Evolutionary conservation across 2,329 filamentous ascomycete species (phyloP), one percentile per base, ranked within the genome.

Genomic region (Diaporthe destruens): DNA sequence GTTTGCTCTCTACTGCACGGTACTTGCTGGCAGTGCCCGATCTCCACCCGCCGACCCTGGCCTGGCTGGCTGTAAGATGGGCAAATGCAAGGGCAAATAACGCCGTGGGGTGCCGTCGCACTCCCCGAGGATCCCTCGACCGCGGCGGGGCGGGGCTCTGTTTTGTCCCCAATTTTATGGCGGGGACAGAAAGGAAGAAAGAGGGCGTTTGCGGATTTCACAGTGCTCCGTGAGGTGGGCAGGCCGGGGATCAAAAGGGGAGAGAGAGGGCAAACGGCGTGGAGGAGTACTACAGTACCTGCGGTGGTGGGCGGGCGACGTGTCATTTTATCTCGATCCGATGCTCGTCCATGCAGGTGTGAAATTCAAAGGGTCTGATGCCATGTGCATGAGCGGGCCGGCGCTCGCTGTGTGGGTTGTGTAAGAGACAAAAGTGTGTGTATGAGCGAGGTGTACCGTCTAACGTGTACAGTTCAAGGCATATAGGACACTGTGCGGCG

Each of bases 311-410:
- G 61, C 61, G 59, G 29, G 61, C 61, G 61, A 65, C 61, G 29
- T 65, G 61, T 65, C 61, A 65, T 44, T 65, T 65, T 51, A 65
- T 65, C 61, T 65, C 61, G 61, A 65, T 65, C 49, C 20, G 44
- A 51, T 51, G 61, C 61, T 47, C 20, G 12, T 51, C 51, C 61
- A 65, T 65, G 61, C 44, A 49, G 11, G 44, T 65, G n/a, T 32
- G 61, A 65, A 65, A 65, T 65, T 51, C 61, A 29, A 36, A 65
- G 61, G 61, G 61, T 51, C 29, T 65, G 8, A 18, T 51, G 44
- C 44, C 32, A 65, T 65, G 61, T 65, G 29, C 6, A 29, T 14
- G 23, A 39, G 34, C 34, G 55, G 34, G n/a, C 55, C 34, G 29
- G 16, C 20, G n/a, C 20, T 47, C 20, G n/a, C 20, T 47, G 14